These are phyloP conservation scores for Exophiala sp. DNA, from an alignment of 2,329 filamentous ascomycete species.

Conservation along the genomic window DNA sequence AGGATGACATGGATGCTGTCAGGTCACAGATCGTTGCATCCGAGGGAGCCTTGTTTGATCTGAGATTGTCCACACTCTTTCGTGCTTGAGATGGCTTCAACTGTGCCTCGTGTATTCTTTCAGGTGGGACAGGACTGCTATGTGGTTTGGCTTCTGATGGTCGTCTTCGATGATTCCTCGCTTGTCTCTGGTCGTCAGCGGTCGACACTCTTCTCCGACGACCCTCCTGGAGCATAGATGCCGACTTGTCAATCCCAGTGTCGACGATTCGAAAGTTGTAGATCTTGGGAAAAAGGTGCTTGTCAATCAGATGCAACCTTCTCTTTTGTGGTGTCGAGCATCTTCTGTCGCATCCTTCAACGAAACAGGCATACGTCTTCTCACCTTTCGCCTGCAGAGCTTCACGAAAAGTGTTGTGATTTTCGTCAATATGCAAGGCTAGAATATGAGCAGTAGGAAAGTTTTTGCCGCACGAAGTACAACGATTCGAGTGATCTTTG, in stretches of 20 bases:
- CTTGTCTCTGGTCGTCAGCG: constrained; percentile 34
- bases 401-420: constrained; percentile 76
- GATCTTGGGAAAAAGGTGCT: constrained; percentile 84
- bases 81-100: neutral
- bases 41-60: constrained; percentile 13
- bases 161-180: constrained; percentile 28
- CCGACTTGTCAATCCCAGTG: constrained; percentile 78
- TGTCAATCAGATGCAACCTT: constrained; percentile 84
- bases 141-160: constrained; percentile 1
- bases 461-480: constrained; percentile 78
- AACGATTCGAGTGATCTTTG: constrained; percentile 77
- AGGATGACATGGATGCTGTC: constrained; percentile 42
- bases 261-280: constrained; percentile 87
- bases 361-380: constrained; percentile 85
- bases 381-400: constrained; percentile 74
- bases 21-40: constrained; percentile 38
- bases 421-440: constrained; percentile 81
- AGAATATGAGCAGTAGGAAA: constrained; percentile 82
- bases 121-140: constrained; percentile 2
- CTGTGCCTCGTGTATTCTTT: neutral
- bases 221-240: constrained; percentile 68
- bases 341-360: constrained; percentile 80
- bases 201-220: constrained; percentile 36
- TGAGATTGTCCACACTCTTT: constrained; percentile 3
- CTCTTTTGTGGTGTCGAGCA: constrained; percentile 82